Base-by-base conservation (phyloP, 257 asterid species). In the Rehmannia glutinosa region DNA sequence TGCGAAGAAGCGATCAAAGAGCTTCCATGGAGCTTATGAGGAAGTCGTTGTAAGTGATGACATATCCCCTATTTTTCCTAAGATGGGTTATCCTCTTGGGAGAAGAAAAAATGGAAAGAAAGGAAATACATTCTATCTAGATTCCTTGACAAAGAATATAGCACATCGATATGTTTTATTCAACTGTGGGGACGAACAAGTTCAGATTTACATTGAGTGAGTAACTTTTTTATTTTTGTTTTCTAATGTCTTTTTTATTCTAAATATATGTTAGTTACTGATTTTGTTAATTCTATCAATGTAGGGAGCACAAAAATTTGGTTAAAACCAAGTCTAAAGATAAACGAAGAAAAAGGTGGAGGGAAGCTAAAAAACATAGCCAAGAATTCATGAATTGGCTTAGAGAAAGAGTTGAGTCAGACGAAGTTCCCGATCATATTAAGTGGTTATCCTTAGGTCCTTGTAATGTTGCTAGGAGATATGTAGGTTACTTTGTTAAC, bases 121-220 rank as follows among this genome's bases (percentile, higher is more conserved):
- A 58, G 47, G 47, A 17, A 3, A 4, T 1, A 4, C 64, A 32
- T 58, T 33, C 16, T 33, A 8, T 15, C 41, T 58, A 33, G 64
- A 33, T 35, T 33, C 30, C 6, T 1, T 15, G 16, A 32, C 16
- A 58, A 33, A 15, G 13, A 38, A 35, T 9, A 27, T 58, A 19
- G 47, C 46, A 1, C 64, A 58, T 33, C n/a, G 32, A n/a, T 58
- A 58, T 58, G 64, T 58, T 27, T 17, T 58, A 32, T 32, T 56
- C 43, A 28, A 54, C 13, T 54, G 62, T 6, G 10, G 25, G 2
- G 20, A 27, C 25, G 21, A 5, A 8, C 19, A 8, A 5, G 63
- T 56, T 56, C n/a, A n/a, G 43, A 56, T 24, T 1, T 41, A 41
- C 47, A 41, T 41, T 1, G 12, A 10, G 15, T 41, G 5, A 38